Evolutionary conservation across 2,329 filamentous ascomycete species (phyloP).

Genomic region (Teratosphaeria viscida): DNA sequence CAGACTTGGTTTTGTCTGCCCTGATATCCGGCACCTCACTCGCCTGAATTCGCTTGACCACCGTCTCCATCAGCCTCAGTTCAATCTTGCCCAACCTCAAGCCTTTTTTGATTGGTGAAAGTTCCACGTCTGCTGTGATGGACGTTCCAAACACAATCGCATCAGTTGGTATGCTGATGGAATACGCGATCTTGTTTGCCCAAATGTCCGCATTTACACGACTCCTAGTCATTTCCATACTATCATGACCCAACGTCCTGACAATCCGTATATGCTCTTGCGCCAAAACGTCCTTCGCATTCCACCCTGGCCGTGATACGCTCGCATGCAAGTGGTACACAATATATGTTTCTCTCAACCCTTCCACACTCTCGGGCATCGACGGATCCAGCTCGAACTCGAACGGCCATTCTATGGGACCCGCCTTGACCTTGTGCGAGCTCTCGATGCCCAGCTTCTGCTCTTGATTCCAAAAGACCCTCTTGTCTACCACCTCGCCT

Average conservation of each 20-base stretch:
- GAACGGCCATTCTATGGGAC: conserved; percentile 41
- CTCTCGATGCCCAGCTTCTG: conserved; percentile 34
- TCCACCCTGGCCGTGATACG: conserved; percentile 66
- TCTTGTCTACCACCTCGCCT: conserved; percentile 35
- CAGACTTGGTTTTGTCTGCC: conserved; percentile 23
- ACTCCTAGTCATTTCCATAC: conserved; percentile 52
- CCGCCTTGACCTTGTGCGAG: conserved; percentile 40
- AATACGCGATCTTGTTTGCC: conserved; percentile 96
- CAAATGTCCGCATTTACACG: conserved; percentile 78
- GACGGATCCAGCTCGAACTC: conserved; percentile 36
- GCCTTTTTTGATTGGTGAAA: conserved; percentile 82
- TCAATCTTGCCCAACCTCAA: conserved; percentile 74
- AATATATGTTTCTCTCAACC: conserved; percentile 73
- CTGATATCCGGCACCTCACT: conserved; percentile 23
- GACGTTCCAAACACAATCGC: conserved; percentile 88
- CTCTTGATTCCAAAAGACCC: conserved; percentile 36
- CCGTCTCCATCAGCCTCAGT: conserved; percentile 69
- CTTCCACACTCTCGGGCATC: conserved; percentile 79
- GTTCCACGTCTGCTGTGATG: conserved; percentile 72
- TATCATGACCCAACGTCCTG: conserved; percentile 46
- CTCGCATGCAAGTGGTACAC: conserved; percentile 88
- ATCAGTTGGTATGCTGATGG: conserved; percentile 84
- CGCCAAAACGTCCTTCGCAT: conserved; percentile 74
- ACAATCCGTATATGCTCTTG: conserved; percentile 52
- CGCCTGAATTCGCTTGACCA: conserved; percentile 34